phyloP scores from a whole-genome alignment of 805 yeast genomes.

The Komagataella phaffii region DNA sequence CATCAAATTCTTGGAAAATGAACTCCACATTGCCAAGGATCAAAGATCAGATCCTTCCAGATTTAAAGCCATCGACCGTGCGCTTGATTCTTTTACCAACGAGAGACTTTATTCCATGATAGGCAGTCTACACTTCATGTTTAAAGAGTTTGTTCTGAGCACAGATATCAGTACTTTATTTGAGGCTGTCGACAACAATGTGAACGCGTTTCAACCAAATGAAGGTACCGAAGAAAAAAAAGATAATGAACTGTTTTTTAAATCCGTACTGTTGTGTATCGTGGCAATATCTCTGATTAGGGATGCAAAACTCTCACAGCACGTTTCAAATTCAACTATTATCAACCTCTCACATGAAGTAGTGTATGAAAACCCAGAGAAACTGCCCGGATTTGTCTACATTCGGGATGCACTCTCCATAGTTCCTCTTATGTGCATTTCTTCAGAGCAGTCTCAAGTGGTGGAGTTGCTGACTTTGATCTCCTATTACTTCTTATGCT shows the following conservation, averaged over 20 bases:
- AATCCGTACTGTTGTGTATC: background rate
- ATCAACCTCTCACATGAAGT: background rate
- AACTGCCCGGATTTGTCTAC: background rate
- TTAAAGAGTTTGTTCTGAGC: background rate
- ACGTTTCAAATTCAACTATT: background rate
- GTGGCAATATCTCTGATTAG: background rate
- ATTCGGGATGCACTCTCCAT: background rate
- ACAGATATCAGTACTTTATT: background rate
- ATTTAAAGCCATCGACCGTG: background rate
- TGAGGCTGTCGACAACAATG: background rate
- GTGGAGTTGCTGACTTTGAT: background rate
- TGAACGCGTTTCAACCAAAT: background rate
- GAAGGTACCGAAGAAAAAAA: background rate
- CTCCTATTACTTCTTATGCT: background rate
- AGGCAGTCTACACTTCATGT: background rate
- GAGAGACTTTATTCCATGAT: background rate
- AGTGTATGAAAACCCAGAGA: background rate
- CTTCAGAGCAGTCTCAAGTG: background rate
- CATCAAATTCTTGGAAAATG: slow-evolving; percentile 11
- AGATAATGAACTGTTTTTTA: background rate
- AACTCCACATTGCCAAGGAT: background rate
- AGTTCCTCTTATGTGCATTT: background rate
- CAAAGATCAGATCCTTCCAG: background rate
- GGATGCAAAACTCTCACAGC: background rate
- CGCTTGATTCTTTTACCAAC: background rate